Base-by-base conservation (phyloP, 176 grass and related monocot species). In the Cenchrus fungigraminus region DNA sequence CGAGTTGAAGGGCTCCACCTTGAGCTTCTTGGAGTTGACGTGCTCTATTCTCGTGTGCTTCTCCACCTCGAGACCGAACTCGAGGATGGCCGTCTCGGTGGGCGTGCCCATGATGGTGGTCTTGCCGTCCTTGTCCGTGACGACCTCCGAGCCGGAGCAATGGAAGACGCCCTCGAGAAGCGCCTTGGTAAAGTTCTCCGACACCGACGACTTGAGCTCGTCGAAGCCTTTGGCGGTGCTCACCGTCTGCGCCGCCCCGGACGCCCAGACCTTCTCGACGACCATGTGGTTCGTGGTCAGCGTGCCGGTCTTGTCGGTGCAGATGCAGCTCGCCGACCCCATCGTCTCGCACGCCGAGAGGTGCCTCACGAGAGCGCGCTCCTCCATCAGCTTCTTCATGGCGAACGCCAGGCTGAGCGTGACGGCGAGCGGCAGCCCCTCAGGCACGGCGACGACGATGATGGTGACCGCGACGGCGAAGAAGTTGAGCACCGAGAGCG, bases 251-350 rank as follows among this genome's bases (percentile, higher is more conserved):
- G 85, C 80, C 1, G 74, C 84, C n/a, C 89, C 86, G 55, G 89
- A 88, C 5, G 86, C 81, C 90, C 91, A 98, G 59, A 95, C 51
- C 65, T 98, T 98, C 87, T 98, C 97, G 13, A 98, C 97, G 56
- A 95, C 89, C 96, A 98, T 98, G 77, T 94, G 96, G 74, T 98
- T 98, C 6, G 96, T 98, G 74, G 96, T 98, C 45, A 98, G 79
- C 8, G 96, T 98, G 22, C 96, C 96, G 0, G 96, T 98, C 87
- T 98, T 98, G 83, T 98, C 96, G 0, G 96, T 95, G 74, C 96
- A 98, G 88, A 98, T 98, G 82, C 97, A 98, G 86, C 86, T 95
- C 10, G 93, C 93, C 4, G 97, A 98, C 1, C 97, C 97, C 97
- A 98, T 98, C 40, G 96, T 98, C 87, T 98, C 97, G 71, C 97